Conservation (phyloP, 148 eudicot species). For the Heliamphora exappendiculata region DNA sequence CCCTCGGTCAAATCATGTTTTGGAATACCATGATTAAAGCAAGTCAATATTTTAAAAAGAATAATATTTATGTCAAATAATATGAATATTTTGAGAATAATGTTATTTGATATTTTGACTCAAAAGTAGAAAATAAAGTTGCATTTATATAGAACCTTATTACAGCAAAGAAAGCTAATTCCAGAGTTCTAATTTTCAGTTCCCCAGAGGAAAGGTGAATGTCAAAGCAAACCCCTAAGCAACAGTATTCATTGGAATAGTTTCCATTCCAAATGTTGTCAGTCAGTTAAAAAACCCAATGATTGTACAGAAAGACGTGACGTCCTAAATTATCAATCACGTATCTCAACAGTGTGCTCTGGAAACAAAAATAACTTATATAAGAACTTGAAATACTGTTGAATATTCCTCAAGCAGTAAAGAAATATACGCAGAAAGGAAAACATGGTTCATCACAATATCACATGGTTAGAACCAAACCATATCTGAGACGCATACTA, state of each 20-base stretch:
- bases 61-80: too few species aligned
- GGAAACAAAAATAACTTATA: background rate
- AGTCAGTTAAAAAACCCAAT: background rate
- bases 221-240: background rate
- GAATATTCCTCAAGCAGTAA: background rate
- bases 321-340: background rate
- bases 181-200: background rate
- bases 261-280: background rate
- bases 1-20: too few species aligned
- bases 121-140: too few species aligned
- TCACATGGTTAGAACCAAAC: background rate
- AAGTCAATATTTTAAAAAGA: too few species aligned
- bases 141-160: too few species aligned
- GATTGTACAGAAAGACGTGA: background rate
- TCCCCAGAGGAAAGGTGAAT: background rate
- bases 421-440: background rate
- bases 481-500: background rate
- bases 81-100: too few species aligned
- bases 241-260: background rate
- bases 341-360: background rate
- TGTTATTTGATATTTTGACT: too few species aligned
- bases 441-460: background rate
- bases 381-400: background rate
- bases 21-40: too few species aligned
- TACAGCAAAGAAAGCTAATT: background rate